Evolutionary conservation across 75 land plant genomes (phyloP).

Genomic region (Sequoiadendron giganteum): DNA sequence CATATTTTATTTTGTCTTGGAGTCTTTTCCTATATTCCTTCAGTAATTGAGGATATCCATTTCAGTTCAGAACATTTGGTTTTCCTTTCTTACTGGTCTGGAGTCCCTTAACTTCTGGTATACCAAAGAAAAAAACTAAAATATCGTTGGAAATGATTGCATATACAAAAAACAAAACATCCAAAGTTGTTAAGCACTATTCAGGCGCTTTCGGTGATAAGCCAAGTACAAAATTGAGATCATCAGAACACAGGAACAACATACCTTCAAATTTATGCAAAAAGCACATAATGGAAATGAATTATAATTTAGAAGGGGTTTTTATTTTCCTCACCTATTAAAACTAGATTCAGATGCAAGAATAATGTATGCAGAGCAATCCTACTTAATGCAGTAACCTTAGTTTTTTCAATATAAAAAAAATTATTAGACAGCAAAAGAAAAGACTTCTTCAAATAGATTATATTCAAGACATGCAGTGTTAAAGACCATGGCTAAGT

Average conservation of each 20-base stretch:
- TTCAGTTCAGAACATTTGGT: too few relatives aligned
- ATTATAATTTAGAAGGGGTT: neutral
- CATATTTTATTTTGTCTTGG: too few relatives aligned
- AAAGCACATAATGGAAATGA: neutral
- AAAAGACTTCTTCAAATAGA: neutral
- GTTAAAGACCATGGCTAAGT: neutral
- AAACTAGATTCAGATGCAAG: neutral
- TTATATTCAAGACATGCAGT: neutral
- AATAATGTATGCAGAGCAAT: neutral
- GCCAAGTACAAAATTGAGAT: neutral
- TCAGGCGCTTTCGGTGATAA: neutral
- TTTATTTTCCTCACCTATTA: neutral
- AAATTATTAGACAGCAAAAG: neutral
- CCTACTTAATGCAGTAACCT: neutral
- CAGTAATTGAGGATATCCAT: too few relatives aligned
- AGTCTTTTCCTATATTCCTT: too few relatives aligned
- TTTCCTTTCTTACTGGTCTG: too few relatives aligned
- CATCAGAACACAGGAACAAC: neutral
- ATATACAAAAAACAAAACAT: neutral
- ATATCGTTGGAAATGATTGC: neutral
- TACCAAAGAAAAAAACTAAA: too few relatives aligned
- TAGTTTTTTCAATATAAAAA: neutral
- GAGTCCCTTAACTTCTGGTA: too few relatives aligned
- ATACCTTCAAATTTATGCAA: neutral
- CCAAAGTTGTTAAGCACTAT: neutral